Evolutionary conservation across 2,329 filamentous ascomycete genomes (phyloP).

Genomic region (Xylaria arbuscula): DNA sequence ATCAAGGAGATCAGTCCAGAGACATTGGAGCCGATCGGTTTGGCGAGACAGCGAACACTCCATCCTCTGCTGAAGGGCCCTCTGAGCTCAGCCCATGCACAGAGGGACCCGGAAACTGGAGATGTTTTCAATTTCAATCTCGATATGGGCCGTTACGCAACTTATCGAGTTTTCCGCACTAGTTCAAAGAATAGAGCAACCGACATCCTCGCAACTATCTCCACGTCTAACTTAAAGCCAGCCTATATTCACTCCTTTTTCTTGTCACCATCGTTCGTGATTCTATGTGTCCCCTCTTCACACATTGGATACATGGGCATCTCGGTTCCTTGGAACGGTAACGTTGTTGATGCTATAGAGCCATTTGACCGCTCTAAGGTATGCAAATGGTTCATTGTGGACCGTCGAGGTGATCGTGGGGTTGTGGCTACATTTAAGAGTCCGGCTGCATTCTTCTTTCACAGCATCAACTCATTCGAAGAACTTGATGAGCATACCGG

Average conservation of each 20-base stretch:
- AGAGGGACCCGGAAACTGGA: constrained; percentile 76
- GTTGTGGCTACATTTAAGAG: constrained; percentile 76
- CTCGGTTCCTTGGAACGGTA: constrained; percentile 71
- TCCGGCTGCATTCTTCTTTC: constrained; percentile 80
- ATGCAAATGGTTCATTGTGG: constrained; percentile 79
- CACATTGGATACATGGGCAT: constrained; percentile 69
- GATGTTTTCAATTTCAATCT: constrained; percentile 87
- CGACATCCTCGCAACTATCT: constrained; percentile 76
- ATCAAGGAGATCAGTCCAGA: constrained; percentile 73
- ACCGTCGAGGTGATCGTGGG: constrained; percentile 70
- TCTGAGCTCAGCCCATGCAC: constrained; percentile 76
- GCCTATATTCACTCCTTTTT: constrained; percentile 89
- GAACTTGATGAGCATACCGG: constrained; percentile 57
- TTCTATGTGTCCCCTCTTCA: constrained; percentile 78
- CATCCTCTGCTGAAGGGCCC: constrained; percentile 76
- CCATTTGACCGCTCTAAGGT: constrained; percentile 67
- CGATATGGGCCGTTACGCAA: constrained; percentile 65
- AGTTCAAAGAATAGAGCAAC: constrained; percentile 72
- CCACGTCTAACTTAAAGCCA: constrained; percentile 59
- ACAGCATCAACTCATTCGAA: constrained; percentile 82
- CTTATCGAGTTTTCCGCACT: constrained; percentile 76
- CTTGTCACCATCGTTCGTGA: constrained; percentile 74
- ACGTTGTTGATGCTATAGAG: constrained; percentile 74
- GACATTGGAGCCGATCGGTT: constrained; percentile 77
- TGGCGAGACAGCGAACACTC: constrained; percentile 68